A percentile compares a stretch with the other conserved stretches of the same genome.
These are phyloP conservation scores for Naganishia cerealis DNA, from an alignment of 1,284 basidiomycete species.

Conservation along the genomic window DNA sequence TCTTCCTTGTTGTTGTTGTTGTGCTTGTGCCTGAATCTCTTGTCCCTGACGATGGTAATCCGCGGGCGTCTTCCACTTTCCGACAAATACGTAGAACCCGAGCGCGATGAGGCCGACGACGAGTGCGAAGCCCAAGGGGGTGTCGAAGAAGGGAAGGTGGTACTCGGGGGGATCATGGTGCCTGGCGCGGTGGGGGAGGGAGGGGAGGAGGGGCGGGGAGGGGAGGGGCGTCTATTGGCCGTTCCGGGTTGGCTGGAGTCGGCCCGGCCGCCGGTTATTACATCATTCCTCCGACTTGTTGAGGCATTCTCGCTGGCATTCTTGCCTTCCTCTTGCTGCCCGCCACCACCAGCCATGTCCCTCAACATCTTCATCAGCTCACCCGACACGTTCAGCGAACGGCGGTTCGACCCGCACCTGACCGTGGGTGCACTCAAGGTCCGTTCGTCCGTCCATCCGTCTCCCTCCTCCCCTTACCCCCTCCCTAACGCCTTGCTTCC, in stretches of 20 bases:
- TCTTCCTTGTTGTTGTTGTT: slow-evolving; percentile 2
- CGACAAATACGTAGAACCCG: slow-evolving; percentile 26
- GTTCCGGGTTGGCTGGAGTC: neutral
- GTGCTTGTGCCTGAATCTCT: neutral
- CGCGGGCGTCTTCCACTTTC: slow-evolving; percentile 14
- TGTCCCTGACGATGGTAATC: slow-evolving; percentile 29
- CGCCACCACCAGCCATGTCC: slow-evolving; percentile 16
- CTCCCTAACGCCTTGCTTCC: slow-evolving; percentile 16
- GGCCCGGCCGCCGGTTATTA: neutral
- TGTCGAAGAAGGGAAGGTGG: slow-evolving; percentile 22
- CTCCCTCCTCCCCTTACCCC: slow-evolving; percentile 31
- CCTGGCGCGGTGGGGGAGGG: neutral
- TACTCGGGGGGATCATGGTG: slow-evolving; percentile 20
- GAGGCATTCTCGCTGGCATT: too few species aligned
- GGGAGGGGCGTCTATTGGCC: slow-evolving; percentile 11
- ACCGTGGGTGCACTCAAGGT: slow-evolving; percentile 80
- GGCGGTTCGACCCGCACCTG: slow-evolving; percentile 70
- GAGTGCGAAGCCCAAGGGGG: slow-evolving; percentile 18
- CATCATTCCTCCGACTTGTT: too few species aligned
- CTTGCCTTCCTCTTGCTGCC: too few species aligned
- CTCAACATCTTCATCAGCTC: slow-evolving; percentile 74
- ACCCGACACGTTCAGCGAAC: slow-evolving; percentile 80
- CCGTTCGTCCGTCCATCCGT: slow-evolving; percentile 53
- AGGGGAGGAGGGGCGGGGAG: neutral
- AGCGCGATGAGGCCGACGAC: slow-evolving; percentile 18